Evolutionary conservation across 305 asterid genomes (phyloP), one percentile per base, ranked within the genome.

Genomic region (Solanum hybrid): DNA sequence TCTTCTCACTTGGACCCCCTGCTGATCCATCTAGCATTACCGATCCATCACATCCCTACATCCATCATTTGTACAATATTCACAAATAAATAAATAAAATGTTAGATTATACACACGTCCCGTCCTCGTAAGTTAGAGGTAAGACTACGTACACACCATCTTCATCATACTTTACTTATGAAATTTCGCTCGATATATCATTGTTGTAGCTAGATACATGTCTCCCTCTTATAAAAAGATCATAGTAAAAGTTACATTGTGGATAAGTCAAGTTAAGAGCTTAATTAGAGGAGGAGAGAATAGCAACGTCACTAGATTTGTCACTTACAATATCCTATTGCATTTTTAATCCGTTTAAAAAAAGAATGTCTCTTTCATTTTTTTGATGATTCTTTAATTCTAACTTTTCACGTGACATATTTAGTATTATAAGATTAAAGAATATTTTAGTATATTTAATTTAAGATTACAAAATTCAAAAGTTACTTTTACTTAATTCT

Each of bases 21-120:
- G 91, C 90, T 7, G 94, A 91, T 77, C 94, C 94, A 32, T 39
- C 93, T 27, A 91, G 89, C 57, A 91, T 33, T 68, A 91, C 92
- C n/a, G 91, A 91, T 2, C 91, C 91, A 36, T 91, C 93, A 88
- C 92, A 91, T 14, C 92, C 93, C 93, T 91, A 86, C 70, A 38
- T 38, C 86, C 68, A 38, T 38, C 86, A 79, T n/a, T 79, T 36
- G 17, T 79, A 24, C 10, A 70, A 72, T 72, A 81, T 37, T 38
- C 68, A 81, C 27, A 24, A 81, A 24, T 29, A 24, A 79, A 36
- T 24, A 70, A 80, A 32, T 22, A 17, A 79, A 79, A 22, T 13
- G 81, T 33, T 77, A 32, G 39, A 37, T 37, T 45, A 15, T 51
- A 5, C 20, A 76, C 38, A 3, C 10, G 13, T 76, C 22, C 24